Conservation (phyloP, 208 protist species). For the Leishmania gerbilli region DNA sequence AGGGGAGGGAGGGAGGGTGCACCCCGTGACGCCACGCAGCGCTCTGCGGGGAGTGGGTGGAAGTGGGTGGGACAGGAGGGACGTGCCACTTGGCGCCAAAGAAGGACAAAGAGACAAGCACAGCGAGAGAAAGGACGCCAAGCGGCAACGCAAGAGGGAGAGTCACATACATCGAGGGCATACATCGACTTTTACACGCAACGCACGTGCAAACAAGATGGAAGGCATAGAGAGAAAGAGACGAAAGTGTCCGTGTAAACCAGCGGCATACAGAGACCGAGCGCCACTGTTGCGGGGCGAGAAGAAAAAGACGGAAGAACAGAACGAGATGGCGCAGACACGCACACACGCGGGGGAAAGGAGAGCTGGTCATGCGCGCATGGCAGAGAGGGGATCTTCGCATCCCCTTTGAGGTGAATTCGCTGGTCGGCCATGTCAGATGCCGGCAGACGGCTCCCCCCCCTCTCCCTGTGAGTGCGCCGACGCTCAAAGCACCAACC, state of each 20-base stretch:
- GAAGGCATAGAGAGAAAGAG: not conserved
- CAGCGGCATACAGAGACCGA: not conserved
- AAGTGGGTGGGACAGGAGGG: too few relatives aligned
- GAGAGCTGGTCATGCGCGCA: not conserved
- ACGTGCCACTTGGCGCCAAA: not conserved
- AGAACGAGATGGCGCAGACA: not conserved
- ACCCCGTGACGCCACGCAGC: too few relatives aligned
- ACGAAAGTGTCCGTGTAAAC: not conserved
- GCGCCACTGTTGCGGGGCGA: not conserved
- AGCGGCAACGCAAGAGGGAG: not conserved
- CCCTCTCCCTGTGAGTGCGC: not conserved
- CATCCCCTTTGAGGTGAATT: not conserved
- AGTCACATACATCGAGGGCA: not conserved
- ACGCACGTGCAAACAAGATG: not conserved
- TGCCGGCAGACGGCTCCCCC: not conserved
- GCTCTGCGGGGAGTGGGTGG: not conserved
- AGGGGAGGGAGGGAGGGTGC: not conserved
- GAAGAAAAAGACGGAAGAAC: not conserved
- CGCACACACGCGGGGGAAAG: not conserved
- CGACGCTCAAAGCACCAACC: conserved; percentile 23
- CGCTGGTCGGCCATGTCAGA: not conserved
- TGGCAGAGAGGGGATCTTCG: not conserved
- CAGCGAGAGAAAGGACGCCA: not conserved
- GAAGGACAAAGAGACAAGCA: not conserved
- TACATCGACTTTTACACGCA: not conserved